Percentiles rank a stretch among this genome's conserved stretches.
phyloP scores from a whole-genome alignment of 768 basidiomycete species.

The Termitomyces sp. region DNA sequence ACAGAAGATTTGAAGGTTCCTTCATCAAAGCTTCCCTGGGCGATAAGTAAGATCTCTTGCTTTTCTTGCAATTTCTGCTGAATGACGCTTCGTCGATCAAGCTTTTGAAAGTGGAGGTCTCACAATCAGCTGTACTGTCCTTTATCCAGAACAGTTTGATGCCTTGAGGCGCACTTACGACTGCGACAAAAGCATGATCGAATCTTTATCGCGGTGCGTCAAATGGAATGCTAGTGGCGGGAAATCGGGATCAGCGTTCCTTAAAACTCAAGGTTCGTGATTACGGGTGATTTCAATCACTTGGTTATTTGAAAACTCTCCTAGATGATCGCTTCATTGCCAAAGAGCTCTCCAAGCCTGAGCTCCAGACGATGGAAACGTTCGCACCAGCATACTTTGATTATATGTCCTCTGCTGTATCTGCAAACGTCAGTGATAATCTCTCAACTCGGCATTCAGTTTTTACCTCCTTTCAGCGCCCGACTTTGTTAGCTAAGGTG shows the following conservation, averaged over 20 bases:
- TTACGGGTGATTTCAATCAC: not conserved
- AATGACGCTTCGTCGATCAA: slow-evolving; percentile 22
- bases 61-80: slow-evolving; percentile 6
- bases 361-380: slow-evolving; percentile 91
- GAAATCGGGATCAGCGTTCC: slow-evolving; percentile 93
- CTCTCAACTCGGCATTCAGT: slow-evolving; percentile 2
- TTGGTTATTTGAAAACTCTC: slow-evolving; percentile 3
- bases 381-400: slow-evolving; percentile 98
- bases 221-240: slow-evolving; percentile 97
- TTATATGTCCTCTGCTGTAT: slow-evolving; percentile 94
- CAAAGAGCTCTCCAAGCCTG: slow-evolving; percentile 88
- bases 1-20: slow-evolving; percentile 73
- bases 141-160: slow-evolving; percentile 97
- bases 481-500: slow-evolving; percentile 92
- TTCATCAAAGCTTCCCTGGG: slow-evolving; percentile 78
- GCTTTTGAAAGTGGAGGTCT: slow-evolving; percentile 89
- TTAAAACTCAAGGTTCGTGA: slow-evolving; percentile 83
- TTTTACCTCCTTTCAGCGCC: slow-evolving; percentile 51
- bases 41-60: slow-evolving; percentile 54
- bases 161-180: slow-evolving; percentile 88
- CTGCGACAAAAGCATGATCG: slow-evolving; percentile 91
- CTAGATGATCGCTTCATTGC: slow-evolving; percentile 97
- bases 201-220: slow-evolving; percentile 88
- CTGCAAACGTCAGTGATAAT: slow-evolving; percentile 59
- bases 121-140: slow-evolving; percentile 88